These are phyloP conservation scores for Diatrype stigma DNA, from an alignment of 2,329 filamentous ascomycete species.

Conservation along the genomic window DNA sequence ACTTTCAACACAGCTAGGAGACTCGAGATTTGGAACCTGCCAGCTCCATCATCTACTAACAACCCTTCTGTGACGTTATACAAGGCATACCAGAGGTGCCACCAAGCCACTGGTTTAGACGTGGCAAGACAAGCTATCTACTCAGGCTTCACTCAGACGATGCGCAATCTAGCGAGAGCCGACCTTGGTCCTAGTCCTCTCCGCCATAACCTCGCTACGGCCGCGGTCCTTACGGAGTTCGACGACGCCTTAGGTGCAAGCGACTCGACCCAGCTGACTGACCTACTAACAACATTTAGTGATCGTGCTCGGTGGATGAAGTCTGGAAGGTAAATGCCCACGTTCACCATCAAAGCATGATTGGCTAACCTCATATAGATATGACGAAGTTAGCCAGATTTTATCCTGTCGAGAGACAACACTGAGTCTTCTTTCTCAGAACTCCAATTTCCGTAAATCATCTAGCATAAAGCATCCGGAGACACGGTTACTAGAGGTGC, in stretches of 20 bases:
- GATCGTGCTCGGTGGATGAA: slow-evolving; percentile 73
- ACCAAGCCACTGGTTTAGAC: slow-evolving; percentile 56
- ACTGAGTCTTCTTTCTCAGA: slow-evolving; percentile 73
- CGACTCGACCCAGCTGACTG: slow-evolving; percentile 56
- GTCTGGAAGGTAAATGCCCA: slow-evolving; percentile 62
- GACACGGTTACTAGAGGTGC: slow-evolving; percentile 68
- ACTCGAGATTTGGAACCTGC: slow-evolving; percentile 88
- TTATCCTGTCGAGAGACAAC: slow-evolving; percentile 79
- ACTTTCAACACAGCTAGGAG: slow-evolving; percentile 77
- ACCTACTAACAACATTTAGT: slow-evolving; percentile 60
- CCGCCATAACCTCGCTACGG: slow-evolving; percentile 52
- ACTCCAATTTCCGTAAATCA: slow-evolving; percentile 56
- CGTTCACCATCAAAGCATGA: neutral
- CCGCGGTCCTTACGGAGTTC: slow-evolving; percentile 76
- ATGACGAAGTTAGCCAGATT: slow-evolving; percentile 74
- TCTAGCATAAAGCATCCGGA: slow-evolving; percentile 59
- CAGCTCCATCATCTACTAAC: slow-evolving; percentile 59
- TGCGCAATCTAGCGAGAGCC: slow-evolving; percentile 50
- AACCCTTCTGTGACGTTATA: slow-evolving; percentile 70
- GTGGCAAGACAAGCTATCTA: slow-evolving; percentile 57
- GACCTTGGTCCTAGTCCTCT: slow-evolving; percentile 48
- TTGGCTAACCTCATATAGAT: slow-evolving; percentile 42
- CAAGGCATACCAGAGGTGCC: slow-evolving; percentile 74
- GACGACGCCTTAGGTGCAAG: slow-evolving; percentile 68
- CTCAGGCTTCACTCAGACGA: slow-evolving; percentile 56